These are phyloP conservation scores for Flaveria trinervia DNA, from an alignment of 129 eudicot species.

Conservation along the genomic window DNA sequence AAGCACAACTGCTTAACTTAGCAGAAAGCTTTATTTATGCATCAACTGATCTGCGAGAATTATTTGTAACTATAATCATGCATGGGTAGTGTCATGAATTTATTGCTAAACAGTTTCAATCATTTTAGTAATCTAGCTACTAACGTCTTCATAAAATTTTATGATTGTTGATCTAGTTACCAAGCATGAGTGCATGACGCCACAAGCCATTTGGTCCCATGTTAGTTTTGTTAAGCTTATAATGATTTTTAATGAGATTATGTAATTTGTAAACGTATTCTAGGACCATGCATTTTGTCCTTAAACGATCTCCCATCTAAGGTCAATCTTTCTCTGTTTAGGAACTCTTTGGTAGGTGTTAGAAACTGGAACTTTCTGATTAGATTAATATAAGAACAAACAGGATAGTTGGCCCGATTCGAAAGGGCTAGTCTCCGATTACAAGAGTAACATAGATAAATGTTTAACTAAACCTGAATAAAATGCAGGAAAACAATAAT, in stretches of 20 bases:
- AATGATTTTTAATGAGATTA: not conserved
- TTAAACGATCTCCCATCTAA: not conserved
- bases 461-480: too few species aligned
- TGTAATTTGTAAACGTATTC: not conserved
- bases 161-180: not conserved
- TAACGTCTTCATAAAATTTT: not conserved
- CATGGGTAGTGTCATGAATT: not conserved
- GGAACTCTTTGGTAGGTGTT: not conserved
- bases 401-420: too few species aligned
- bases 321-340: not conserved
- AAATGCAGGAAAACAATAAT: too few species aligned
- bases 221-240: not conserved
- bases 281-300: not conserved
- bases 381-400: too few species aligned
- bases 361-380: too few species aligned
- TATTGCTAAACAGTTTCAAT: not conserved
- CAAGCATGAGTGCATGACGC: not conserved
- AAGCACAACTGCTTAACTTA: not conserved
- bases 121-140: not conserved
- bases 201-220: not conserved
- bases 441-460: too few species aligned
- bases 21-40: constrained; percentile 1
- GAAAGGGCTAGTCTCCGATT: too few species aligned
- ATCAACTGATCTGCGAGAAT: not conserved
- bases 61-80: not conserved